A percentile compares a stretch with the other conserved stretches of the same genome.
These are phyloP conservation scores for Chalciporus sphaerocephalus DNA, from an alignment of 768 basidiomycete species.

Conservation along the genomic window DNA sequence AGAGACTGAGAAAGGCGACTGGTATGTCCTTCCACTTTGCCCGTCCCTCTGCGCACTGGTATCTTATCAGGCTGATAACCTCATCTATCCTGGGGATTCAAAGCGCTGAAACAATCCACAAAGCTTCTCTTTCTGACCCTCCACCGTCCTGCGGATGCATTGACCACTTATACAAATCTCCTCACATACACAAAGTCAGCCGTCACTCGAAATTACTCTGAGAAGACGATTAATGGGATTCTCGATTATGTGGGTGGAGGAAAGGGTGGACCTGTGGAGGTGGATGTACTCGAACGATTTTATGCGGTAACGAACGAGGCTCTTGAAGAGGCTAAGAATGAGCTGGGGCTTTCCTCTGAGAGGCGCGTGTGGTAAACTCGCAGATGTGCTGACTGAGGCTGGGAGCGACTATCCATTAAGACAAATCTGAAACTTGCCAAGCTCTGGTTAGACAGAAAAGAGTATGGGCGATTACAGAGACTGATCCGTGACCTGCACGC, in stretches of 20 bases:
- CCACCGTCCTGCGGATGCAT: constrained; percentile 76
- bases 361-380: neutral
- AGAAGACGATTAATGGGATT: constrained; percentile 98
- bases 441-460: constrained; percentile 92
- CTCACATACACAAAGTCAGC: constrained; percentile 93
- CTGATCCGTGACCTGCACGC: constrained; percentile 73
- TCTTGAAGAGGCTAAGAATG: constrained; percentile 91
- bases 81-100: constrained; percentile 78
- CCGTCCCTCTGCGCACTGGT: neutral
- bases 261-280: constrained; percentile 71
- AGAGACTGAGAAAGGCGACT: constrained; percentile 91
- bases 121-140: constrained; percentile 85
- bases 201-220: constrained; percentile 92
- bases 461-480: constrained; percentile 81
- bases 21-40: constrained; percentile 45
- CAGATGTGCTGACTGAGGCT: constrained; percentile 1
- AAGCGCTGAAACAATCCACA: constrained; percentile 95
- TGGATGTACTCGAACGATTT: constrained; percentile 89
- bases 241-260: constrained; percentile 95
- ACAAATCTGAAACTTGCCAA: constrained; percentile 97
- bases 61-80: neutral
- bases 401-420: constrained; percentile 85
- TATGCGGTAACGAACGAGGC: constrained; percentile 91
- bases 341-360: constrained; percentile 46
- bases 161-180: constrained; percentile 80